Evolutionary conservation across 2,329 filamentous ascomycete species (phyloP), one percentile per base, ranked within the genome.

Genomic region (Fusarium sp.): DNA sequence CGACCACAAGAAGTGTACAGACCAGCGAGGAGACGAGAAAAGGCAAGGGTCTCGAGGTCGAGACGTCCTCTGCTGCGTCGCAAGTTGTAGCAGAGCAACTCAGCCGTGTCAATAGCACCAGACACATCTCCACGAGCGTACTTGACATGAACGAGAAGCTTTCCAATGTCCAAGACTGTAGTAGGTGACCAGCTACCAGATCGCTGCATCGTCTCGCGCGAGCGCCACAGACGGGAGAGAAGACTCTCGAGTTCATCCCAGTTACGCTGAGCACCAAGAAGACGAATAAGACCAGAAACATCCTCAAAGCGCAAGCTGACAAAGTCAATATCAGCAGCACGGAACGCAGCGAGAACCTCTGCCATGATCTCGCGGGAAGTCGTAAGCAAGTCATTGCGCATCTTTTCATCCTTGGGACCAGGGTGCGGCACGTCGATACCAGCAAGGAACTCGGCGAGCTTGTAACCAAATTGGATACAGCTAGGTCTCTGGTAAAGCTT

Each of bases 241-340:
- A 76, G 60, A 2, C 4, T 70, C 68, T 85, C 83, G 10, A 85
- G 79, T 54, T 84, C 82, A 18, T 75, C 73, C 63, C 79, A 83
- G 70, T 85, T 83, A 61, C 78, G 73, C 62, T 85, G 83, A 23
- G 81, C 80, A 29, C 83, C 84, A 1, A 86, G 78, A 4, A 86
- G 76, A 9, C 79, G 79, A 27, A 84, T 78, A 2, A 85, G 76
- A 7, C 80, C 80, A 16, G 80, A 79, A 1, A 86, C 74, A 36
- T 85, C 83, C 31, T 80, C 77, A 56, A 83, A 79, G 18, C 78
- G 77, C 14, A 86, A 70, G 9, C 79, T 77, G 13, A 80, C 74
- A 40, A 85, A 78, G 62, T 84, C 81, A 44, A 86, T 79, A 16
- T 83, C 76, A 16, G 79, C 73, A 4, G 79, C 77, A 49, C 76